Evolutionary conservation across 768 basidiomycete genomes (phyloP), one percentile per base, ranked within the genome.

Genomic region (Leccinum incarnatum): DNA sequence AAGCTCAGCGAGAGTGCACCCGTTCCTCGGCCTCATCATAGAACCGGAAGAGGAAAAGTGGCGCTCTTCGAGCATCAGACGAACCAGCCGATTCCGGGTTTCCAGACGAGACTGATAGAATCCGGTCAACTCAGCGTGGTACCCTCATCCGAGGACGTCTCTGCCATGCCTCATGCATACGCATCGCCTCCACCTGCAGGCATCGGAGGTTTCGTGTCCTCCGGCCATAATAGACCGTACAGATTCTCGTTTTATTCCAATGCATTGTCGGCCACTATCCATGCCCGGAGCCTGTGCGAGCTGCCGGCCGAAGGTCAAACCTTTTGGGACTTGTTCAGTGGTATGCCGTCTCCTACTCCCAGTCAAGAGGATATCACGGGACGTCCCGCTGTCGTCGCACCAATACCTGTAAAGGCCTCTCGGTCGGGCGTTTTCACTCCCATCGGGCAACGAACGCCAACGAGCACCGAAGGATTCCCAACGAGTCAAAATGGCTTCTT

Each of bases 221-320:
- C 79, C 4, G 85, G 82, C 0, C 88, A 94, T 62, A 93, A 95
- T 67, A 80, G 94, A 67, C 96, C 95, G 9, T 98, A 98, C 69
- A 84, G 97, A 48, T 99, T 98, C 76, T 98, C 97, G 0, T 99
- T 98, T 77, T 99, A 98, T 75, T 98, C 93, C 17, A 98, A 97
- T 67, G 82, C 89, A 67, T 78, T 97, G 51, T 86, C 88, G 3
- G 89, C 94, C 0, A 98, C 97, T 1, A 98, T 99, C 51, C 96
- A 98, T 76, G 92, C 97, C 0, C 83, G 95, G 17, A 95, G 89
- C 61, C 76, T 99, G 15, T 87, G 90, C 56, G 97, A 99, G 72
- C 81, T 99, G 15, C 97, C 97, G 0, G 93, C 91, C 0, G 95
- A 96, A 37, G 92, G 91, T 0, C 96, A 98, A 73, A 83, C 86